Percentiles rank a stretch among this genome's conserved stretches.
Conservation (phyloP, 1,139 yeast species). For the Saccharomyces hybrid region DNA sequence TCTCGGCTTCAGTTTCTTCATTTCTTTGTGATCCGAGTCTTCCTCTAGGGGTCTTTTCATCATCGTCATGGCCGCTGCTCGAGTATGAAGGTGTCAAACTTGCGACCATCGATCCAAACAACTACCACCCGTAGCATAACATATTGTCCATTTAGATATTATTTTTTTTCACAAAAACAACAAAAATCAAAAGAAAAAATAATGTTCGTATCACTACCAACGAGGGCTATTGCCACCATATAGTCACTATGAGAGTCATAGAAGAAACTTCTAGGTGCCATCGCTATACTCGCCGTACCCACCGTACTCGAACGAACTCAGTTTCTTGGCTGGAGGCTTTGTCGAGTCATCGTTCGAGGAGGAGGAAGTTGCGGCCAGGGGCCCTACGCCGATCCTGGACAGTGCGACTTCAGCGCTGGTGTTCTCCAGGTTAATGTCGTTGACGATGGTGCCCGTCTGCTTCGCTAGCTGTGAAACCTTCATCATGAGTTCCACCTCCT, state of each 20-base stretch:
- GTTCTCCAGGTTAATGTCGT: constrained; percentile 45
- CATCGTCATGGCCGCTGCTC: neutral
- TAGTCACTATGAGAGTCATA: neutral
- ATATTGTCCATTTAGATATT: constrained; percentile 3
- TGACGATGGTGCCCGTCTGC: constrained; percentile 32
- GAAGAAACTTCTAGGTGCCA: neutral
- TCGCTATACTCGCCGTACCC: constrained; percentile 33
- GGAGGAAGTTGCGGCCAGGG: constrained; percentile 42
- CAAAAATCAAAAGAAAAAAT: neutral
- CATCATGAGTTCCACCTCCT: constrained; percentile 66
- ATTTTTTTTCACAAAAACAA: constrained; percentile 1
- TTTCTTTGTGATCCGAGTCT: neutral
- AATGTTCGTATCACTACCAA: neutral
- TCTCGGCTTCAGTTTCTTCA: constrained; percentile 12
- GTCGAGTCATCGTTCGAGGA: constrained; percentile 3
- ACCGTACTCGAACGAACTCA: constrained; percentile 33
- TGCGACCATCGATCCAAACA: neutral
- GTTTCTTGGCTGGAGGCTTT: constrained; percentile 14
- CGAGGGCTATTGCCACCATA: neutral
- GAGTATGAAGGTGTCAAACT: neutral
- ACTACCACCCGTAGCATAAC: neutral
- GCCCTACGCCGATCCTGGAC: constrained; percentile 76
- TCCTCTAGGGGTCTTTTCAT: neutral
- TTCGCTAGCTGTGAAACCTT: constrained; percentile 46
- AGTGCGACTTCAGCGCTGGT: constrained; percentile 78